Evolutionary conservation across 2,329 filamentous ascomycete species (phyloP), one percentile per base, ranked within the genome.

Genomic region (Lasiodiplodia citricola): DNA sequence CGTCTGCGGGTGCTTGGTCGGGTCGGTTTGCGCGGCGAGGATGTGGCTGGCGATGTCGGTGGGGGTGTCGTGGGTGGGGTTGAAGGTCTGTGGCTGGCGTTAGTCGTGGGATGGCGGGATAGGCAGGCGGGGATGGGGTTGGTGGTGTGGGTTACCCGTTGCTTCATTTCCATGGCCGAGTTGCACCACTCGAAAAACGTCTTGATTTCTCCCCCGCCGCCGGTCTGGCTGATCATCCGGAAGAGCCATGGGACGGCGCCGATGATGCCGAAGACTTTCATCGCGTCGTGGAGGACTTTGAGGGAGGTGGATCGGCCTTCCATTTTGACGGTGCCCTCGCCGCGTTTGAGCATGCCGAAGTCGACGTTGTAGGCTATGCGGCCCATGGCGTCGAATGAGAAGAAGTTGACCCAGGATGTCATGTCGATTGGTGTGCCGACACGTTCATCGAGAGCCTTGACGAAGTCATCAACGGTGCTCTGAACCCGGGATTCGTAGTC

Each of bases 381-480:
- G 8, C 82, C 82, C 80, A 86, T 85, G 28, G 85, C 78, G 69
- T 86, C 84, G 68, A 86, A 82, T 60, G 80, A 79, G 69, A 84
- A 79, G 71, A 78, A 84, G 56, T 80, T 76, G 31, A 76, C 67
- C 78, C 77, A 79, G 55, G 76, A 70, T 2, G 75, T 77, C n/a
- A 77, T 75, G 10, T 77, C 69, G 1, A 79, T 68, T 68, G 2
- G 67, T 2, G 72, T 23, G 3, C 65, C 65, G 3, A 70, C 70
- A 38, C 74, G 68, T n/a, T 75, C 74, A 21, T 74, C 73, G 10
- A 79, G 68, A 25, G 71, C 71, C 6, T 70, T 68, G 60, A 79
- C 73, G 2, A 79, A 72, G 2, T 72, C 68, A 35, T 72, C 70
- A 3, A 75, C 69, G 68, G 78, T 75, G 37, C 74, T 69, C 44